Base-by-base conservation (phyloP, 2,329 filamentous ascomycete species). In the Zymoseptoria crescenta region DNA sequence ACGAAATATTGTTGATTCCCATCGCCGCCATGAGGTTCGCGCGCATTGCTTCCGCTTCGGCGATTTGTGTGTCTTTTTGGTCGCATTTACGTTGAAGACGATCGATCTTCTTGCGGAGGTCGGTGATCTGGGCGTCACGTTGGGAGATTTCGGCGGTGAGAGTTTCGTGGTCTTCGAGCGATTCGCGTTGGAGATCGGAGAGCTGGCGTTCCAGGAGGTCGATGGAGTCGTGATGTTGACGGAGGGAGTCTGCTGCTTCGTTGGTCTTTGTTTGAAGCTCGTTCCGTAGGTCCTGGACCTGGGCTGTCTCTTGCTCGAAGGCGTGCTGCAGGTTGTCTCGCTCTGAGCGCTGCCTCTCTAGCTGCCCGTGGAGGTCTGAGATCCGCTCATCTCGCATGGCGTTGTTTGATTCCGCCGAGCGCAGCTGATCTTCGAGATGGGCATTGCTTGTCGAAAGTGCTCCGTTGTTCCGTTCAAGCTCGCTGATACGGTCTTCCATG, bases 11-110 rank as follows among this genome's bases (percentile, higher is more conserved):
- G 19, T 54, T 61, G 20, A 74, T 53, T 2, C 71, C 72, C 73
- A 74, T 73, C 4, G 73, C 71, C 8, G 68, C 68, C 67, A 75
- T 71, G 28, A 76, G 64, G 50, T 72, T 72, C 20, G 62, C 64
- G 20, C 72, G 69, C 67, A 76, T 71, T 5, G 71, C 69, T 57
- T 74, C 69, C 6, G 74, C 73, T 64, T 75, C 69, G 8, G 69
- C 62, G 57, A 76, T 69, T 45, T 75, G 71, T 29, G 66, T 65
- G 50, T 74, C 72, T 54, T 72, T 74, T 52, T 70, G 67, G 8
- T 68, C 62, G 58, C 71, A 72, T 49, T 72, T 70, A 19, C 64
- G 61, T 10, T 67, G 64, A 24, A 74, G 64, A 7, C 63, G 64
- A 8, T 69, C 65, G 60, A 74, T 65, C 54, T 70, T 60, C 41